Evolutionary conservation across 805 yeast genomes (phyloP), one percentile per base, ranked within the genome.

Genomic region (Yamadazyma takamatsuzukensis): DNA sequence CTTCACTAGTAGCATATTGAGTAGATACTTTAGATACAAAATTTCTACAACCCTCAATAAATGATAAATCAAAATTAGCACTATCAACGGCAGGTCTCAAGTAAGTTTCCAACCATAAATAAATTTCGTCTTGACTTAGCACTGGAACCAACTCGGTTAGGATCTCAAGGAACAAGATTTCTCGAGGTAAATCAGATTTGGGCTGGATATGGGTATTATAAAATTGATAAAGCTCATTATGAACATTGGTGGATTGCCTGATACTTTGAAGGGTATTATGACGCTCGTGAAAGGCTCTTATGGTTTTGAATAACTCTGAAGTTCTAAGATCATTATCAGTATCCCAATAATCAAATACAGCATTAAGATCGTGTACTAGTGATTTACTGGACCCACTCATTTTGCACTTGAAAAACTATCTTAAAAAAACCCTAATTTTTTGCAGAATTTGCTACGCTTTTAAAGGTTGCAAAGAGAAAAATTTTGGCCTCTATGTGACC

Each of bases 61-160:
- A 57, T 6, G 46, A 47, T n/a, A 63, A 44, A 34, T 62, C 67
- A 32, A 56, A 59, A 2, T 83, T 80, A 0, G 81, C 78, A 21
- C 82, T 74, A 44, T 79, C 80, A 3, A 78, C 56, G 0, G 82
- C 78, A 0, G 75, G 72, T 9, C 58, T 57, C 9, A 68, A 45
- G 37, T 75, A 69, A 21, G 69, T 59, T 18, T 59, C 54, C 29
- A 74, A 59, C 84, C 85, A 80, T 24, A 60, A 49, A 15, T 49
- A 41, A 7, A 72, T 49, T 23, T 60, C 65, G 8, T 55, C 52
- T 8, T 48, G 47, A 4, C 67, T 49, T 6, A 47, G 30, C 13
- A 53, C 56, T 2, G 64, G 60, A 32, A 56, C 49, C 10, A 70
- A 40, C 18, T 49, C 49, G 2, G 43, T 47, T n/a, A 72, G 53